These are phyloP conservation scores for Corynespora cassiicola DNA, from an alignment of 2,329 filamentous ascomycete genomes.

Conservation along the genomic window DNA sequence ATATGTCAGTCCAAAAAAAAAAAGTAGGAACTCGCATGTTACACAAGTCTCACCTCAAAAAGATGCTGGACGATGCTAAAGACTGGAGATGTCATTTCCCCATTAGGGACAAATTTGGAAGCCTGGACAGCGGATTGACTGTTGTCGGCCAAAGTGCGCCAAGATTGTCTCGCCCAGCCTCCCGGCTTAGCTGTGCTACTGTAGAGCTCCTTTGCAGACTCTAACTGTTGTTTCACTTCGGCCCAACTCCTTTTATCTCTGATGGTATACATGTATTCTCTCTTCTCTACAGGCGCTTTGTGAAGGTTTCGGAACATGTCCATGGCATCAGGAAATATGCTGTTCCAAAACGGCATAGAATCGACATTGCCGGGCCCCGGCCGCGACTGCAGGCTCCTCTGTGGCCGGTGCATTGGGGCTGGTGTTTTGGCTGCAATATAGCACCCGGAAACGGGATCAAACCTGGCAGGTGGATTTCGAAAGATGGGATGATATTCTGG, in stretches of 20 bases:
- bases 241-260: slow-evolving; percentile 7
- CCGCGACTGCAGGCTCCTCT: too few relatives aligned
- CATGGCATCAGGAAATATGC: slow-evolving; percentile 9
- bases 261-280: slow-evolving; percentile 7
- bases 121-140: slow-evolving; percentile 7
- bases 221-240: slow-evolving; percentile 4
- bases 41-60: too few relatives aligned
- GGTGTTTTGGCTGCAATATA: slow-evolving; percentile 4
- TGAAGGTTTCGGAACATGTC: slow-evolving; percentile 3
- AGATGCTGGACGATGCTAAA: slow-evolving; percentile 4
- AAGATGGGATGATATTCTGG: slow-evolving; percentile 9
- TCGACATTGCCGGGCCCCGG: too few relatives aligned
- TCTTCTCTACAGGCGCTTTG: slow-evolving; percentile 5
- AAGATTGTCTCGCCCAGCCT: slow-evolving; percentile 3
- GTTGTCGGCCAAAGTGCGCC: slow-evolving; percentile 6
- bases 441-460: slow-evolving; percentile 4
- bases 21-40: too few relatives aligned
- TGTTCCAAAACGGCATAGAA: slow-evolving; percentile 8
- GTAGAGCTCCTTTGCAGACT: slow-evolving; percentile 4
- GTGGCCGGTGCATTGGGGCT: too few relatives aligned
- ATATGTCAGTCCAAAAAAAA: too few relatives aligned
- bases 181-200: not conserved
- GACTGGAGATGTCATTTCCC: slow-evolving; percentile 6
- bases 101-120: slow-evolving; percentile 5
- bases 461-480: slow-evolving; percentile 4